Evolutionary conservation across 495 filamentous ascomycete genomes (phyloP).

Genomic region (Bombardia bombarda): DNA sequence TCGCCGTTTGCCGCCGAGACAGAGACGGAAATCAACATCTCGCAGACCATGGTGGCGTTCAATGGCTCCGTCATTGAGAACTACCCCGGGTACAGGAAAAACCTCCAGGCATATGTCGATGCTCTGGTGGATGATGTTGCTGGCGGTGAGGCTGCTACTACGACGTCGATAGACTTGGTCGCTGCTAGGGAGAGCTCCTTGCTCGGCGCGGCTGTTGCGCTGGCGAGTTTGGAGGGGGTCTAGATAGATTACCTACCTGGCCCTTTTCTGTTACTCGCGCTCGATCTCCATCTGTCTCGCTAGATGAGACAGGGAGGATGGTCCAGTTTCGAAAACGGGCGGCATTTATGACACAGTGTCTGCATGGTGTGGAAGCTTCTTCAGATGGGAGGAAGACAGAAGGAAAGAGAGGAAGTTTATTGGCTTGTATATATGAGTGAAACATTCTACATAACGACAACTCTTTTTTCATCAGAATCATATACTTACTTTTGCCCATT

Average conservation of each 20-base stretch:
- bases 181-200: slow-evolving; percentile 53
- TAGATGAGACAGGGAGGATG: too few species aligned
- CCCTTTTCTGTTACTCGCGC: background rate
- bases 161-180: slow-evolving; percentile 41
- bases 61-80: slow-evolving; percentile 59
- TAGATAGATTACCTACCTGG: background rate
- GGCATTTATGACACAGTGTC: too few species aligned
- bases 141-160: too few species aligned
- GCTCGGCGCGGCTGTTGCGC: slow-evolving; percentile 54
- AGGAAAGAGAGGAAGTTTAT: too few species aligned
- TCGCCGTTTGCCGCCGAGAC: slow-evolving; percentile 16
- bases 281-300: too few species aligned
- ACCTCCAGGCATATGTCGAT: slow-evolving; percentile 45
- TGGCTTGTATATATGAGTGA: too few species aligned
- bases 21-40: slow-evolving; percentile 15
- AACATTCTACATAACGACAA: too few species aligned
- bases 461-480: too few species aligned
- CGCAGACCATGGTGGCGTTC: slow-evolving; percentile 45
- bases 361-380: too few species aligned
- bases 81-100: slow-evolving; percentile 48
- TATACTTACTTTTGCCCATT: too few species aligned
- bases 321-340: too few species aligned
- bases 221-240: slow-evolving; percentile 32
- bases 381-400: too few species aligned
- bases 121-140: slow-evolving; percentile 35